These are phyloP conservation scores for Phyllosticta capitalensis DNA, from an alignment of 2,329 filamentous ascomycete genomes.

Conservation along the genomic window DNA sequence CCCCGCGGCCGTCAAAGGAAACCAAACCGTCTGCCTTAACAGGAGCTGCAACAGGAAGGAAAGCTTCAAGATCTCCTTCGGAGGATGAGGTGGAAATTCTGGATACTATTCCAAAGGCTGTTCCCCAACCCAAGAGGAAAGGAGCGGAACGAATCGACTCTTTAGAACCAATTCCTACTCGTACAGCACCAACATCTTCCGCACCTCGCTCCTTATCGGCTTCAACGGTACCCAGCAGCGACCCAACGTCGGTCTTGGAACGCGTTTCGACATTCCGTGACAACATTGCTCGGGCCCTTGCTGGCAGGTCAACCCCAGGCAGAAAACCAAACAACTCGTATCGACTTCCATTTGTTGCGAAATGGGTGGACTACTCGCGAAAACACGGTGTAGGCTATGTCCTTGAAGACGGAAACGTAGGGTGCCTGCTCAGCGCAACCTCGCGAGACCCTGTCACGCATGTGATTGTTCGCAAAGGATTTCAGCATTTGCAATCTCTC, in stretches of 20 bases:
- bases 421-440: constrained; percentile 49
- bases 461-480: constrained; percentile 61
- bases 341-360: constrained; percentile 50
- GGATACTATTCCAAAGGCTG: neutral
- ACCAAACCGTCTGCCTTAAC: neutral
- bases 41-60: neutral
- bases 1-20: constrained; percentile 5
- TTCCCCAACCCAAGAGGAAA: neutral
- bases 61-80: neutral
- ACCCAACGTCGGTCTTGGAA: constrained; percentile 36
- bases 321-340: constrained; percentile 43
- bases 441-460: constrained; percentile 53
- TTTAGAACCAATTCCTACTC: neutral
- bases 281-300: constrained; percentile 36
- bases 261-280: constrained; percentile 36
- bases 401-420: constrained; percentile 70
- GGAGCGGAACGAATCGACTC: constrained; percentile 8
- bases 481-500: constrained; percentile 60
- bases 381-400: constrained; percentile 81
- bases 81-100: neutral
- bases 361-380: constrained; percentile 85
- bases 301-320: constrained; percentile 26
- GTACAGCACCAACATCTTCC: neutral
- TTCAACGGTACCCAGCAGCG: constrained; percentile 25
- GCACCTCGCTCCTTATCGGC: neutral